These are phyloP conservation scores for Corchorus capsularis DNA, from an alignment of 345 rosid genomes.

Conservation along the genomic window DNA sequence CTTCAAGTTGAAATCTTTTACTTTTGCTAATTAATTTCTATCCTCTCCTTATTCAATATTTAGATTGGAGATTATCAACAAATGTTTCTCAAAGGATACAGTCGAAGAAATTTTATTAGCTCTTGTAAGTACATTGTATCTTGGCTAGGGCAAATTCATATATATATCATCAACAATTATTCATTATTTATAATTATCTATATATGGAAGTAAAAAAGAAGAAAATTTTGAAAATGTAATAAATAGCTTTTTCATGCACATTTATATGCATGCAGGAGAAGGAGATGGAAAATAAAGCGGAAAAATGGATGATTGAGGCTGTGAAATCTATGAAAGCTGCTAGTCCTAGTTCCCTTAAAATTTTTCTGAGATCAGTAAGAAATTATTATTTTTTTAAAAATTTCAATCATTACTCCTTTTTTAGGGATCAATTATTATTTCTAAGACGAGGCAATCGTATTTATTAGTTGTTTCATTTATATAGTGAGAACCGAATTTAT, in stretches of 20 bases:
- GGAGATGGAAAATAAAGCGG: slow-evolving; percentile 5
- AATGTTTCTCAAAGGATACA: slow-evolving; percentile 69
- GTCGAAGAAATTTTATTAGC: slow-evolving; percentile 75
- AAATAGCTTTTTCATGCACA: neutral
- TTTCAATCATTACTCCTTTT: no score
- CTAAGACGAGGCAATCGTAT: neutral
- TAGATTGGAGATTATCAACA: slow-evolving; percentile 72
- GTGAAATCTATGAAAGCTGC: slow-evolving; percentile 19
- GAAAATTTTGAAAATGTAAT: neutral
- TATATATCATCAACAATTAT: no score
- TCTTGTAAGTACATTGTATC: slow-evolving; percentile 46
- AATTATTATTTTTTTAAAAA: neutral
- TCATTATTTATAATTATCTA: no score
- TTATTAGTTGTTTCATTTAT: no score
- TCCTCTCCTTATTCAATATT: neutral
- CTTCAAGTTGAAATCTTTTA: neutral
- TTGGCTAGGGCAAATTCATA: no score
- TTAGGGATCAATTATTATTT: neutral
- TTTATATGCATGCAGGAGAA: slow-evolving; percentile 4
- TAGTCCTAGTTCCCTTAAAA: slow-evolving; percentile 27
- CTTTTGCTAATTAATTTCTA: neutral
- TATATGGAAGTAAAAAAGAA: no score
- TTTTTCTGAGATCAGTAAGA: slow-evolving; percentile 16
- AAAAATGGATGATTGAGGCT: slow-evolving; percentile 23
- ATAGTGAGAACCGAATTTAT: no score